Percentiles rank a stretch among this genome's conserved stretches.
These are phyloP conservation scores for Globisporangium orthogonon DNA, from an alignment of 352 stramenopile species.

Conservation along the genomic window DNA sequence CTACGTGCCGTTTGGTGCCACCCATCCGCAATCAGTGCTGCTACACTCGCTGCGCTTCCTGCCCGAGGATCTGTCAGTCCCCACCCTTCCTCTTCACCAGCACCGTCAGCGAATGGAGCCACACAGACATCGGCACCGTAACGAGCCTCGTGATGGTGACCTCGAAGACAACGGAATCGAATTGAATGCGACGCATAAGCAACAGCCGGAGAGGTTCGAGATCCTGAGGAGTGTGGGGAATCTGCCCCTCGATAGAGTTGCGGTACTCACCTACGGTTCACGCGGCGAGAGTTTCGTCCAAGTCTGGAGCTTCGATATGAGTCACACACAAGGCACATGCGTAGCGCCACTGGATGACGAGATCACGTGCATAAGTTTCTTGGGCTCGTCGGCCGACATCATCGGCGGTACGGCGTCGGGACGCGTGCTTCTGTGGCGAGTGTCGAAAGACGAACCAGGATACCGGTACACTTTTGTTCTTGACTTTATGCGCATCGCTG, in stretches of 20 bases:
- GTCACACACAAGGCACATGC: slow-evolving; percentile 54
- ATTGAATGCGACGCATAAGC: neutral
- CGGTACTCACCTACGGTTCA: slow-evolving; percentile 32
- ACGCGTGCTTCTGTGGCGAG: slow-evolving; percentile 41
- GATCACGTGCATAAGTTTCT: slow-evolving; percentile 54
- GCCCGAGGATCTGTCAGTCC: slow-evolving; percentile 13
- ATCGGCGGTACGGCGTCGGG: slow-evolving; percentile 41
- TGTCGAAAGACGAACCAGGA: slow-evolving; percentile 3
- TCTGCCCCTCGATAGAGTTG: slow-evolving; percentile 37
- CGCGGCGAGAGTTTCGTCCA: slow-evolving; percentile 56
- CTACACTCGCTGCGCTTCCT: slow-evolving; percentile 49
- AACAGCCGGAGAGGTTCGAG: slow-evolving; percentile 25
- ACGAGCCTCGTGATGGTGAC: neutral
- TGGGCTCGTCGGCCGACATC: slow-evolving; percentile 36
- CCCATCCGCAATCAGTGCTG: slow-evolving; percentile 46
- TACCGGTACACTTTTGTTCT: slow-evolving; percentile 8
- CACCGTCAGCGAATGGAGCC: neutral
- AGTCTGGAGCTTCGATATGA: slow-evolving; percentile 71
- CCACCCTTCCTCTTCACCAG: neutral
- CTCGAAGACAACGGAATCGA: neutral
- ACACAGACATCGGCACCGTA: neutral
- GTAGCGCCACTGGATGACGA: slow-evolving; percentile 24
- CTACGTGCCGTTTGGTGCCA: slow-evolving; percentile 59
- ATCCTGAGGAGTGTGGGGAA: slow-evolving; percentile 48
- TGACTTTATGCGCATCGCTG: neutral